Base-by-base conservation (phyloP, 305 asterid genomes). In the Fraxinus angustifolia region DNA sequence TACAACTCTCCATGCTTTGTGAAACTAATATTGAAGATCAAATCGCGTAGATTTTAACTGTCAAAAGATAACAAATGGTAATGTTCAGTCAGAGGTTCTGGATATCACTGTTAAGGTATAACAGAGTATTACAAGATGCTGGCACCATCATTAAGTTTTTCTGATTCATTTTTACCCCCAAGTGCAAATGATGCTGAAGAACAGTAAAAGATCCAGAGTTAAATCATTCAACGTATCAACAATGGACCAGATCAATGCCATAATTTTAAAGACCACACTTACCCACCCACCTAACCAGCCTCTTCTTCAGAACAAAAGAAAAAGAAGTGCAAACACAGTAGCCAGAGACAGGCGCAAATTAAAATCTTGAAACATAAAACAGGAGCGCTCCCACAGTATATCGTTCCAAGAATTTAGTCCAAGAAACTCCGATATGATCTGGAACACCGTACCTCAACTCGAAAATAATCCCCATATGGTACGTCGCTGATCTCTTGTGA, bases 391-490 rank as follows among this genome's bases (percentile, higher is more conserved):
- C 73, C 58, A 79, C 68, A 71, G 70, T 4, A 73, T 12, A 62
- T 26, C 12, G 21, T 35, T 38, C 78, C 70, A 73, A 8, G 76
- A 73, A 77, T 33, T 56, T 72, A 73, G 62, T 36, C 58, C 58
- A 82, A 82, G 58, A 68, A 84, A 65, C 81, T 26, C 53, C 74
- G 11, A 40, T 75, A 33, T 68, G 73, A 33, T 45, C 42, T 21
- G 79, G 45, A 33, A 79, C 60, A 80, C 58, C 79, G 78, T 93
- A 93, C 99, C 99, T 95, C 97, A 80, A 95, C 99, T 33, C 87
- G 92, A 85, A 95, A 93, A 90, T 95, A 95, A 86, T 92, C 98
- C 82, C 90, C 94, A 35, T 91, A 95, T n/a, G 99, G 99, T 38
- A 95, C 98, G 72, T 91, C 99, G 81, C 30, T 87, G 78, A 92